A percentile compares a stretch with the other conserved stretches of the same genome.
phyloP scores from a whole-genome alignment of 2,329 filamentous ascomycete species.

The Microsporum ferrugineum region DNA sequence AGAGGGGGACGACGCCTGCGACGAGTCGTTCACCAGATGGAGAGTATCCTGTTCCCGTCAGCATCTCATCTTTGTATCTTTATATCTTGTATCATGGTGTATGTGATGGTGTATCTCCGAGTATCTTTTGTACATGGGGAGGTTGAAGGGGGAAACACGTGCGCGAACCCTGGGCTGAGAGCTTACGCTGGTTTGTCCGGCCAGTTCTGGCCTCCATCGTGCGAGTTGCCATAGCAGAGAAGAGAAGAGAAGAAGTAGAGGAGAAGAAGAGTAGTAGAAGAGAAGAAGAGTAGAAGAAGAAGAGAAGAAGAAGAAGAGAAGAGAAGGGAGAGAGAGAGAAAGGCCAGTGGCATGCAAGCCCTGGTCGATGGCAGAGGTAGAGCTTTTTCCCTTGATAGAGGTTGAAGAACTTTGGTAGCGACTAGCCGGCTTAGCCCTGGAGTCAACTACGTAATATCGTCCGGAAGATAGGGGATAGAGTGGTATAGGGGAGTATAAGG shows the following conservation, averaged over 20 bases:
- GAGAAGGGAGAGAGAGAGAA: neutral
- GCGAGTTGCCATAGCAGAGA: constrained; percentile 26
- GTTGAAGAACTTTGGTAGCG: neutral
- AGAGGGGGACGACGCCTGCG: constrained; percentile 84
- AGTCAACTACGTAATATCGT: neutral
- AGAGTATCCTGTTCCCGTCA: constrained; percentile 53
- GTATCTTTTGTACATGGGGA: neutral
- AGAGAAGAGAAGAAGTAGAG: neutral
- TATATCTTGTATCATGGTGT: neutral
- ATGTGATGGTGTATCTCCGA: neutral
- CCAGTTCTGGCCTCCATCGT: constrained; percentile 39
- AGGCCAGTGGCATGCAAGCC: neutral
- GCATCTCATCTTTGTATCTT: neutral
- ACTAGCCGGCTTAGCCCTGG: neutral
- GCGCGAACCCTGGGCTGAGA: constrained; percentile 14
- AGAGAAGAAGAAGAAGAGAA: neutral
- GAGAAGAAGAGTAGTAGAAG: neutral
- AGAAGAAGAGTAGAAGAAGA: neutral
- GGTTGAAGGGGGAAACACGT: constrained; percentile 14
- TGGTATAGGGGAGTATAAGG: neutral
- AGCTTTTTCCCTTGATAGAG: neutral
- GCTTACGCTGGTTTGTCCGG: constrained; percentile 41
- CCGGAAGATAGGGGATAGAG: neutral
- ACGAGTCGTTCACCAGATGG: constrained; percentile 86
- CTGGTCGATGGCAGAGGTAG: neutral